Evolutionary conservation across 768 basidiomycete genomes (phyloP), one percentile per base, ranked within the genome.

Genomic region (Rhodotorula babjevae): DNA sequence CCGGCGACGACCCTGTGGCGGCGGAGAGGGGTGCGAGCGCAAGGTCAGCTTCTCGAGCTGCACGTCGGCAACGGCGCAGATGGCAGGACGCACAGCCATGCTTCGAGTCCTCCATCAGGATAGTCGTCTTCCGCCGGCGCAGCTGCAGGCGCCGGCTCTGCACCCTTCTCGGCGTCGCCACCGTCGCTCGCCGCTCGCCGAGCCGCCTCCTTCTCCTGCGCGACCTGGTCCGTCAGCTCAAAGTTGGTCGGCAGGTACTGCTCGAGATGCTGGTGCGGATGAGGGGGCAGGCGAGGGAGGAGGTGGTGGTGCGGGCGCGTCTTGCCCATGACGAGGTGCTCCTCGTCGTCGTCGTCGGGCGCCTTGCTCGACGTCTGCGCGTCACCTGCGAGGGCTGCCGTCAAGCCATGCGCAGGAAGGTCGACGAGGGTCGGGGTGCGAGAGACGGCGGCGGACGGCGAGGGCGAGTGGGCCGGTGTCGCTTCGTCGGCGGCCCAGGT

Each of bases 381-480:
- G 12, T 19, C 27, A 21, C 47, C 52, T 29, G 55, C 59, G 4
- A n/a, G 33, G 11, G 59, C 36, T 8, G 52, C 64, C 10, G 61
- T 42, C n/a, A 44, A 47, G 6, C 55, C 61, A 25, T 40, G 61
- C 9, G 69, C 31, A 18, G 21, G 59, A 1, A 71, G 46, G 60
- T 71, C 69, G 44, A 71, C 69, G 8, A 71, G 60, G 1, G 69
- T 71, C 23, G 69, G 69, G 0, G 69, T 62, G 44, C 69, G 69
- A 3, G 69, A 71, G 2, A 71, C 65, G 2, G 69, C 65, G 31
- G 69, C 65, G 0, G 69, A 71, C 31, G 69, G 40, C 3, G 64
- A 31, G 5, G 69, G 60, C 16, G 69, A 66, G 11, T 27, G 50
- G 21, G 18, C 40, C 5, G 63, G 63, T 1, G 63, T 63, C 36